These are phyloP conservation scores for Fusarium caatingaense DNA, from an alignment of 2,329 filamentous ascomycete species.

Conservation along the genomic window DNA sequence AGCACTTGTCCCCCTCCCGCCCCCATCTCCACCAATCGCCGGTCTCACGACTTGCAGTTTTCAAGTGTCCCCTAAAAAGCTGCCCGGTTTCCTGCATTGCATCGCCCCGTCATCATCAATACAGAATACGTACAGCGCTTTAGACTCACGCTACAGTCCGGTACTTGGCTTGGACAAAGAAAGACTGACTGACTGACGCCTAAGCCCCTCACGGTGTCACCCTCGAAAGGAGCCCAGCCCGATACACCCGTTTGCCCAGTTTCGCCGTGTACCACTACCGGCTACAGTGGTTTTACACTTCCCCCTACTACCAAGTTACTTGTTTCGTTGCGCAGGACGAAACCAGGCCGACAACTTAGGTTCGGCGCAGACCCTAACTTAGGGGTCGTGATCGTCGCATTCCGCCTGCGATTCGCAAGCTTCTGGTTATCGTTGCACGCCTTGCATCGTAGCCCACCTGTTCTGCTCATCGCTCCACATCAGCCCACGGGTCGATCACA, in stretches of 20 bases:
- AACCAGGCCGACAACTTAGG: slow-evolving; percentile 16
- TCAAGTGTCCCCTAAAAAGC: slow-evolving; percentile 17
- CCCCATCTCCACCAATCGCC: slow-evolving; percentile 37
- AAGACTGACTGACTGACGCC: slow-evolving; percentile 30
- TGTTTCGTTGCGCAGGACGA: slow-evolving; percentile 26
- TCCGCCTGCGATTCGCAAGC: slow-evolving; percentile 38
- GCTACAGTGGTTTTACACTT: slow-evolving; percentile 1
- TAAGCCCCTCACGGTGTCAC: slow-evolving; percentile 43
- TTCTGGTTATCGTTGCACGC: slow-evolving; percentile 32
- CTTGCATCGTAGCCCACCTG: slow-evolving; percentile 34
- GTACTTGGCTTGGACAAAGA: slow-evolving; percentile 17
- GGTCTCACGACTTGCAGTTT: slow-evolving; percentile 20
- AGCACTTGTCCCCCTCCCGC: slow-evolving; percentile 30
- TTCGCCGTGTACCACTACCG: slow-evolving; percentile 25
- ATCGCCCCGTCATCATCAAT: slow-evolving; percentile 30
- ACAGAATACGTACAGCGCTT: slow-evolving; percentile 14
- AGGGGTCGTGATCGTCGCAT: slow-evolving; percentile 43
- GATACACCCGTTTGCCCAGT: slow-evolving; percentile 28
- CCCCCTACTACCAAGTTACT: slow-evolving; percentile 39
- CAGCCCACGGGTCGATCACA: slow-evolving; percentile 45
- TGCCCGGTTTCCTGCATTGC: slow-evolving; percentile 35
- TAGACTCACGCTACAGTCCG: slow-evolving; percentile 2
- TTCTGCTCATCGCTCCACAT: slow-evolving; percentile 46
- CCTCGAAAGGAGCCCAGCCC: slow-evolving; percentile 21
- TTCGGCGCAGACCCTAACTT: slow-evolving; percentile 39